A percentile compares a stretch with the other conserved stretches of the same genome.
phyloP scores from a whole-genome alignment of 2,329 filamentous ascomycete species.

The Colletotrichum spinosum region DNA sequence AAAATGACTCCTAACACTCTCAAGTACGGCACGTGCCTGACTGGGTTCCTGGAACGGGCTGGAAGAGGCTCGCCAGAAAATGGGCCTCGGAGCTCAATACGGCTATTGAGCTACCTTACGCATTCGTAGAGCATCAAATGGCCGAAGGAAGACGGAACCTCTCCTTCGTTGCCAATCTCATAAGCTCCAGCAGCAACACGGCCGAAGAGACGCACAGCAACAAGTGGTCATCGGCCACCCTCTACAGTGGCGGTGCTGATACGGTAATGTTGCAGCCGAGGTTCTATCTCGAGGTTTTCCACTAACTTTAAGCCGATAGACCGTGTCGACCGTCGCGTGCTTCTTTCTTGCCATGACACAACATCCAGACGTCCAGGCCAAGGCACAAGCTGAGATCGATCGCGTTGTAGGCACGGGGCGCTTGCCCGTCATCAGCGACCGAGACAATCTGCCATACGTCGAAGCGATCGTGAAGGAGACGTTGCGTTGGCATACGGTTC shows the following conservation, averaged over 20 bases:
- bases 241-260: conserved; percentile 34
- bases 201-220: conserved; percentile 17
- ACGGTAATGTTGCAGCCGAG: conserved; percentile 38
- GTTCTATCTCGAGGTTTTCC: accelerated
- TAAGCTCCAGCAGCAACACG: conserved; percentile 7
- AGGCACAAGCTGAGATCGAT: conserved; percentile 48
- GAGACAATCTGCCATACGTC: conserved; percentile 54
- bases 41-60: conserved; percentile 35
- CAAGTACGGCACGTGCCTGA: conserved; percentile 42
- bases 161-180: conserved; percentile 10
- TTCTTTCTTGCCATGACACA: conserved; percentile 62
- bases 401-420: conserved; percentile 50
- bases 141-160: conserved; percentile 4
- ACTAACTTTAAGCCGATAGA: conserved; percentile 23
- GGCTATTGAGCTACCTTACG: conserved; percentile 28
- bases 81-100: conserved; percentile 12
- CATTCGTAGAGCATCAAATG: conserved; percentile 41
- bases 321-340: conserved; percentile 45
- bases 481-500: conserved; percentile 53
- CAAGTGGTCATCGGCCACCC: conserved; percentile 24
- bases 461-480: conserved; percentile 56
- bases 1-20: background rate
- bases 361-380: conserved; percentile 55
- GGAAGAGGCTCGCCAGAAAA: conserved; percentile 24
- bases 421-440: conserved; percentile 51